Conservation (phyloP, 352 stramenopile species). For the Heterotrichella gracilis region DNA sequence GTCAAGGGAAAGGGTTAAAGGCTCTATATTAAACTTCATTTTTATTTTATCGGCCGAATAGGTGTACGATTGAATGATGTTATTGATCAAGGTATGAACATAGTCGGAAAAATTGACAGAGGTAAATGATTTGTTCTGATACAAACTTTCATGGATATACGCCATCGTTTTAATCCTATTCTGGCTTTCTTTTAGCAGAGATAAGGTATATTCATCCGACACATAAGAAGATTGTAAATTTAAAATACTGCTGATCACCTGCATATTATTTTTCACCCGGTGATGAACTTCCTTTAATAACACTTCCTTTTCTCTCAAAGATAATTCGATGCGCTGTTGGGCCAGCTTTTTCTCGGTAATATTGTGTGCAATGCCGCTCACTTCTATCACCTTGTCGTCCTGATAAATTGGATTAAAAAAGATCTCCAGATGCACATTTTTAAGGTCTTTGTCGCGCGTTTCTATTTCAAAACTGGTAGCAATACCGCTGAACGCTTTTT, state of each 20-base stretch:
- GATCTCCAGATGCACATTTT: background rate
- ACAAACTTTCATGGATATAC: conserved; percentile 2
- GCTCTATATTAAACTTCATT: background rate
- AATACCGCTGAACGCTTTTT: background rate
- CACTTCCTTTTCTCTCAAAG: background rate
- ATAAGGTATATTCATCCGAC: background rate
- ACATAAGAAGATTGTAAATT: conserved; percentile 8
- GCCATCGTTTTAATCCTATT: background rate
- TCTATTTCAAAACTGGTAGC: background rate
- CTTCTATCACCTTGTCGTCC: background rate
- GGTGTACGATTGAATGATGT: background rate
- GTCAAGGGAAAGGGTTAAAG: background rate
- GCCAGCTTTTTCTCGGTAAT: background rate
- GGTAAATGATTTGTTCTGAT: background rate
- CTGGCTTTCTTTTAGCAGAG: background rate
- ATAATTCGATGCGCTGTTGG: background rate
- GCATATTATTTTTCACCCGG: background rate
- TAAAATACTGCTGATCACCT: background rate
- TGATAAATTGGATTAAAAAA: conserved; percentile 1
- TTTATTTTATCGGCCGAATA: background rate
- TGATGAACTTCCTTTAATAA: background rate
- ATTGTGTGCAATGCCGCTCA: background rate
- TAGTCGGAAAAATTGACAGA: background rate
- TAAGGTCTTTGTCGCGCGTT: background rate
- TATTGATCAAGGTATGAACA: background rate